Conservation (phyloP, 2,329 filamentous ascomycete genomes). For the Aspergillus neoniger region DNA sequence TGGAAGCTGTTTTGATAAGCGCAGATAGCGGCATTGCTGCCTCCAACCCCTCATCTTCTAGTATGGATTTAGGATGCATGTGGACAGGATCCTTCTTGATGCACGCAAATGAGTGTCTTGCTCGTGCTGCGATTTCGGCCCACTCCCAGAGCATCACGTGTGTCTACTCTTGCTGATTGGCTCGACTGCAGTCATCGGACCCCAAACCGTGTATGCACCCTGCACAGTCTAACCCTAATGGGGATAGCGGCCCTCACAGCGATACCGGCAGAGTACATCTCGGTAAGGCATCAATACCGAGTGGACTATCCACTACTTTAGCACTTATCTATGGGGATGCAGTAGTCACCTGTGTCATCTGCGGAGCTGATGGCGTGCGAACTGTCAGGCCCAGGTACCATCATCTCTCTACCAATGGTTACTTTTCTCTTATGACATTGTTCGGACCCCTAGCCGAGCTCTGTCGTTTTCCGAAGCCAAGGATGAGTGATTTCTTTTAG, state of each 20-base stretch:
- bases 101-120: neutral
- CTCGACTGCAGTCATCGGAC: neutral
- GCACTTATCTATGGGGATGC: neutral
- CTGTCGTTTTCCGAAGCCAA: neutral
- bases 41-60: neutral
- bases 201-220: neutral
- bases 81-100: neutral
- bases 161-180: neutral
- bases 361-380: neutral
- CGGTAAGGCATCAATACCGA: conserved; percentile 4
- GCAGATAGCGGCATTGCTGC: neutral
- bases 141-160: neutral
- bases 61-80: neutral
- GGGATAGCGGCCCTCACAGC: neutral
- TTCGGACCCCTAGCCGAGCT: neutral
- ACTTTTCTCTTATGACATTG: neutral
- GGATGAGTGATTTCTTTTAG: neutral
- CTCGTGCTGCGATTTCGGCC: neutral
- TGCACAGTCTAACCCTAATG: neutral
- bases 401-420: too few species aligned
- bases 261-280: neutral
- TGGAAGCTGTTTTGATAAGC: neutral
- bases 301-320: neutral
- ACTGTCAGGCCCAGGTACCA: neutral
- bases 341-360: neutral